Evolutionary conservation across 176 grass and related monocot genomes (phyloP).

Genomic region (Oryza punctata): DNA sequence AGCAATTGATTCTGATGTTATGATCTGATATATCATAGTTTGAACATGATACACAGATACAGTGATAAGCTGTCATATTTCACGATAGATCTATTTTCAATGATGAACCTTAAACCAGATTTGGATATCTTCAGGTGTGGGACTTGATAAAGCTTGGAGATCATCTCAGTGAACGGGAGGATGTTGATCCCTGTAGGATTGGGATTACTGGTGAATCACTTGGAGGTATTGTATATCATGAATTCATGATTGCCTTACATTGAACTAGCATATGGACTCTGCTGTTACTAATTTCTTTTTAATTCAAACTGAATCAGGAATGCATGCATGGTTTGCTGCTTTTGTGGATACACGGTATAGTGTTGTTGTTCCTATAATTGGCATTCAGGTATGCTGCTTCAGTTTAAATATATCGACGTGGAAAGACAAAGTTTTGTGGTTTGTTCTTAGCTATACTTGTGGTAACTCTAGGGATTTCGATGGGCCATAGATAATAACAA

Average conservation of each 20-base stretch:
- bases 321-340: conserved; percentile 97
- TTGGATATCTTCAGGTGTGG: conserved; percentile 66
- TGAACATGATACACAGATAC: not conserved
- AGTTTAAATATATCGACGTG: not conserved
- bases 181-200: conserved; percentile 72
- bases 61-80: not conserved
- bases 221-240: conserved; percentile 59
- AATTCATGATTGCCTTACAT: conserved; percentile 5
- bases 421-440: conserved; percentile 6
- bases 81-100: not conserved
- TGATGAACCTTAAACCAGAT: not conserved
- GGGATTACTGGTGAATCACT: conserved; percentile 98
- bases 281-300: conserved; percentile 24
- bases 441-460: conserved; percentile 23
- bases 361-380: conserved; percentile 87
- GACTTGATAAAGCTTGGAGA: conserved; percentile 95
- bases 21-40: conserved; percentile 5
- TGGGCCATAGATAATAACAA: conserved; percentile 91
- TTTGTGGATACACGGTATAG: conserved; percentile 64
- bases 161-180: conserved; percentile 70
- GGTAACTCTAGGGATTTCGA: conserved; percentile 62
- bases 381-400: conserved; percentile 66
- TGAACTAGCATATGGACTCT: conserved; percentile 3
- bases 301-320: conserved; percentile 57
- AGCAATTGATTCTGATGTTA: not conserved